Evolutionary conservation across 2,329 filamentous ascomycete genomes (phyloP).

Genomic region (Fusarium luffae): DNA sequence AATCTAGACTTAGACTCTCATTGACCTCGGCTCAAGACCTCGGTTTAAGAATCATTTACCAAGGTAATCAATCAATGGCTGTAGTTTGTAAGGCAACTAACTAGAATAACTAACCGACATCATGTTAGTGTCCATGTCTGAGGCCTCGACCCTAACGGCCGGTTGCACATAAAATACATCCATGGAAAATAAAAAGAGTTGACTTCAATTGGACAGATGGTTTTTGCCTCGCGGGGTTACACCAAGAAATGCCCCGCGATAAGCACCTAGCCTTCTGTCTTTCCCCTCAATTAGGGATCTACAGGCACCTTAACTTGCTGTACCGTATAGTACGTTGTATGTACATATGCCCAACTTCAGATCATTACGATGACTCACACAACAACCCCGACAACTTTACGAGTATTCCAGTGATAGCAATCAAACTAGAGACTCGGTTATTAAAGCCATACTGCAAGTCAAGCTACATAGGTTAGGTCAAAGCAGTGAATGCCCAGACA

Average conservation of each 20-base stretch:
- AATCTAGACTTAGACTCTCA: background rate
- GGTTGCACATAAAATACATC: constrained; percentile 3
- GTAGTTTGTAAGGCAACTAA: background rate
- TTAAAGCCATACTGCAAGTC: constrained; percentile 1
- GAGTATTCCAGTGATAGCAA: background rate
- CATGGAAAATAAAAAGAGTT: background rate
- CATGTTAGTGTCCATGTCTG: constrained; percentile 7
- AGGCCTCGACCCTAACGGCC: constrained; percentile 20
- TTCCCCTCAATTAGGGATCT: constrained; percentile 39
- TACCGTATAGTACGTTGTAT: background rate
- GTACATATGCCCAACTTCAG: background rate
- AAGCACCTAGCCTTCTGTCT: constrained; percentile 1
- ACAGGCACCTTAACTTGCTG: constrained; percentile 30
- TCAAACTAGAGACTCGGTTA: background rate
- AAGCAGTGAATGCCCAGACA: background rate
- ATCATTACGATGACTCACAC: constrained; percentile 9
- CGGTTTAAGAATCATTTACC: constrained; percentile 1
- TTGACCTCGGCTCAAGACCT: constrained; percentile 20
- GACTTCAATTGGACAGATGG: constrained; percentile 8
- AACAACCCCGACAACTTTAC: constrained; percentile 6
- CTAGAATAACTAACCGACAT: background rate
- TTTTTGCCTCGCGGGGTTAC: constrained; percentile 23
- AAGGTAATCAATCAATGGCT: background rate
- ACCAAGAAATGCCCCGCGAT: constrained; percentile 36
- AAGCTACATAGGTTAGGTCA: background rate